Conservation (phyloP, 371 early-diverging fungal genomes). For the Umbelopsis sp. region DNA sequence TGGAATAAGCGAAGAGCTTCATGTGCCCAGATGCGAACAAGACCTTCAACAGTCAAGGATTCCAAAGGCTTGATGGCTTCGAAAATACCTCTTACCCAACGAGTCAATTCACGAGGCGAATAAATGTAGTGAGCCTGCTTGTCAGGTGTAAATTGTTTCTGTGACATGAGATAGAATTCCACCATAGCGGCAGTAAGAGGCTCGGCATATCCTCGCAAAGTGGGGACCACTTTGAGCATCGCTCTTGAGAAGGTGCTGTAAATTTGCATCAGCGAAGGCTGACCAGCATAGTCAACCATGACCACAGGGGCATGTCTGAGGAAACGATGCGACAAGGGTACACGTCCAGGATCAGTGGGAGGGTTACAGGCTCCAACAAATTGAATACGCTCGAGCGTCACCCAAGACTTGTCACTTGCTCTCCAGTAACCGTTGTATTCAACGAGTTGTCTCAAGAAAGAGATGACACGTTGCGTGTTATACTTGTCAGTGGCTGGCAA, state of each 20-base stretch:
- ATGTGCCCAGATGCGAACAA: constrained; percentile 97
- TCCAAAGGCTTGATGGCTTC: constrained; percentile 93
- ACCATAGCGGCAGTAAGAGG: constrained; percentile 97
- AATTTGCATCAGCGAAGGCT: constrained; percentile 91
- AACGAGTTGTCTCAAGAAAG: constrained; percentile 94
- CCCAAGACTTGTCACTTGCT: constrained; percentile 90
- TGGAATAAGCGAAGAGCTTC: constrained; percentile 98
- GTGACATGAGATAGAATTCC: constrained; percentile 90
- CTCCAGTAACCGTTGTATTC: constrained; percentile 98
- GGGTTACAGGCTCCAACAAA: constrained; percentile 99
- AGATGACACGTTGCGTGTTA: constrained; percentile 96
- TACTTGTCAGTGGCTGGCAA: constrained; percentile 96
- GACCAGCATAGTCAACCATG: constrained; percentile 98
- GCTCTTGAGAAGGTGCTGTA: constrained; percentile 94
- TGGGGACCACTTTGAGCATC: constrained; percentile 94
- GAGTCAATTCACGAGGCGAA: constrained; percentile 97
- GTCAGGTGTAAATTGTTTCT: constrained; percentile 93
- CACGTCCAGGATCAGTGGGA: constrained; percentile 98
- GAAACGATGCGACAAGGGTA: constrained; percentile 94
- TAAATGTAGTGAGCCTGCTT: constrained; percentile 98
- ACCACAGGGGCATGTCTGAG: constrained; percentile 95
- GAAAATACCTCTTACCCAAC: constrained; percentile 98
- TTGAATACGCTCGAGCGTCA: constrained; percentile 93
- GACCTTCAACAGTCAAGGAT: constrained; percentile 78
- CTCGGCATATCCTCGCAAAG: constrained; percentile 89